Evolutionary conservation across 1,284 basidiomycete genomes (phyloP).

Genomic region (Chondrostereum purpureum): DNA sequence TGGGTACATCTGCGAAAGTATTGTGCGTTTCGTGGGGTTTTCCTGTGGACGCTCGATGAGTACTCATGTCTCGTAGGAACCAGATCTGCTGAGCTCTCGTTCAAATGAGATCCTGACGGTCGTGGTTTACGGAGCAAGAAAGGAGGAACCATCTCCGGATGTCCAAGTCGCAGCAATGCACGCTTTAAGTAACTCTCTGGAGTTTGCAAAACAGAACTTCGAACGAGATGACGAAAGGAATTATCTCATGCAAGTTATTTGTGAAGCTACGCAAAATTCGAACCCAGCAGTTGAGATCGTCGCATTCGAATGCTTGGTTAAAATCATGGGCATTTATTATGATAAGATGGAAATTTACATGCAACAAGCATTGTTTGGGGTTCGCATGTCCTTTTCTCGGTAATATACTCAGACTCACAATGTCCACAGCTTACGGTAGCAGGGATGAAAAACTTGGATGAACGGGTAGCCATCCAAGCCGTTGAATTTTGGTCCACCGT

Average conservation of each 20-base stretch:
- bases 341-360: conserved; percentile 99
- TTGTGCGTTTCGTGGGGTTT: conserved; percentile 56
- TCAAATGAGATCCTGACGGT: conserved; percentile 98
- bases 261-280: conserved; percentile 91
- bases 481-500: conserved; percentile 99
- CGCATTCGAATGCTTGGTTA: conserved; percentile 92
- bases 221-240: conserved; percentile 98
- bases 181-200: conserved; percentile 92
- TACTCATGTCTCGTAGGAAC: conserved; percentile 76
- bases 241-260: conserved; percentile 99
- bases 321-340: conserved; percentile 98
- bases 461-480: conserved; percentile 90
- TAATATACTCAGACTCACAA: background rate
- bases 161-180: conserved; percentile 95
- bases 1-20: conserved; percentile 94
- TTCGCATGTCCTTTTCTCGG: background rate
- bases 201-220: conserved; percentile 97
- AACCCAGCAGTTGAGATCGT: conserved; percentile 83
- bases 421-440: conserved; percentile 74
- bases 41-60: too few species aligned
- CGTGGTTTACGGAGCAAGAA: conserved; percentile 95
- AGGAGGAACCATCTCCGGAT: conserved; percentile 90
- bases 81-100: conserved; percentile 81
- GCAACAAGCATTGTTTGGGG: conserved; percentile 95
- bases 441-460: conserved; percentile 94